Evolutionary conservation across 2,329 filamentous ascomycete genomes (phyloP), one percentile per base, ranked within the genome.

Genomic region (Fusarium tanahbumbuense): DNA sequence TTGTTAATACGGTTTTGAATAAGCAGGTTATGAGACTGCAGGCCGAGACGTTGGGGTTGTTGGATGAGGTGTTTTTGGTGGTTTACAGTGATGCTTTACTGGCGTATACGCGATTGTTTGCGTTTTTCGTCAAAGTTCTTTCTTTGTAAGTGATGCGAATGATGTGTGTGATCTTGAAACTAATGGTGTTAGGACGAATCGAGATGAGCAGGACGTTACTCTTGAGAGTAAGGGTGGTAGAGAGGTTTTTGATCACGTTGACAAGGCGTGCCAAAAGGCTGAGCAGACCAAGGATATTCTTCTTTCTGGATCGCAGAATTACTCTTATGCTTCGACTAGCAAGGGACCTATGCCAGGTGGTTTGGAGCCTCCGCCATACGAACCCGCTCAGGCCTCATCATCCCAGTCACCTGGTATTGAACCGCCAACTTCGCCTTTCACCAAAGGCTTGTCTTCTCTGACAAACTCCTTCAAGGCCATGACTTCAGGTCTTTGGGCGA

Each of bases 391-490:
- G 9, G 28, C 76, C 5, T 64, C 64, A 18, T 66, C 60, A n/a
- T 54, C 71, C 1, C 60, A 48, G 5, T 61, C 66, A 2, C 50
- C 62, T 0, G 40, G 47, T 8, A 15, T 59, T 16, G 46, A 62
- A 34, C 57, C 64, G 5, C 48, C 63, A 6, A 56, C 13, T 13
- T 52, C 66, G 2, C 54, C 59, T 1, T 68, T 77, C 16, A 42
- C 71, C 2, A 73, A 72, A 22, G 68, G 73, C 1, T 23, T 78
- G 25, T 77, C 76, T 3, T 78, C 78, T 1, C 25, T 82, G 25
- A 76, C 76, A 4, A 74, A 77, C 23, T 77, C 78, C 0, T 78
- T 81, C 70, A 80, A 78, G 22, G 80, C 79, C 13, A 74, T 81
- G 60, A 79, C 79, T 1, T 66, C 77, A 9, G 68, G 67, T 10